These are phyloP conservation scores for Castanea crenata DNA, from an alignment of 306 rosid genomes.

Conservation along the genomic window DNA sequence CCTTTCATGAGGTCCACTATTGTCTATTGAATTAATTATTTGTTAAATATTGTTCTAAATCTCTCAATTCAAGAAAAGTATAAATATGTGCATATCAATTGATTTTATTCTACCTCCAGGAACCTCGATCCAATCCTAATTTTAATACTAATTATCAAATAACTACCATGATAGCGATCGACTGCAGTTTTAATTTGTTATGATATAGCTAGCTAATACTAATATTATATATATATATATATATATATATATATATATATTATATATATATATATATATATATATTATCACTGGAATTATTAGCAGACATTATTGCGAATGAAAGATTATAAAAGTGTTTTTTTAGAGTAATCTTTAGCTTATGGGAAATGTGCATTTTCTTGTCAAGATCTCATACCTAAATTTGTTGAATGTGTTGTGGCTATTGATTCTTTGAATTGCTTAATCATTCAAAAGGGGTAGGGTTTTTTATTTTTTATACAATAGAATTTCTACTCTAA, in stretches of 20 bases:
- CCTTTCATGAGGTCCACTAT: too few species aligned
- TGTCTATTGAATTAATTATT: too few species aligned
- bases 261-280: background rate
- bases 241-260: background rate
- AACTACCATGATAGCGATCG: background rate
- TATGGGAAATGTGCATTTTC: conserved; percentile 9
- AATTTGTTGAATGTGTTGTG: background rate
- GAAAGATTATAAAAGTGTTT: background rate
- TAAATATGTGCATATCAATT: background rate
- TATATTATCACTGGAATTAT: background rate
- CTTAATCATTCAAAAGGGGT: background rate
- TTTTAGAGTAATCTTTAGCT: background rate
- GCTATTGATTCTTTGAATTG: background rate
- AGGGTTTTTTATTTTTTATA: background rate
- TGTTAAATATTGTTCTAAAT: background rate
- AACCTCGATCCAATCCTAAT: background rate
- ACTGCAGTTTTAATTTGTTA: background rate
- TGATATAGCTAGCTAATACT: too few species aligned
- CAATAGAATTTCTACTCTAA: too few species aligned
- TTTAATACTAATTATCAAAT: background rate
- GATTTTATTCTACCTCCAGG: background rate
- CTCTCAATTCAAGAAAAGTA: background rate
- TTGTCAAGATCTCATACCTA: conserved; percentile 1
- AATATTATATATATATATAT: background rate
- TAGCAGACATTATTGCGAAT: conserved; percentile 1